These are phyloP conservation scores for Rhizomucor pusillus DNA, from an alignment of 371 early-diverging fungal species.

Conservation along the genomic window DNA sequence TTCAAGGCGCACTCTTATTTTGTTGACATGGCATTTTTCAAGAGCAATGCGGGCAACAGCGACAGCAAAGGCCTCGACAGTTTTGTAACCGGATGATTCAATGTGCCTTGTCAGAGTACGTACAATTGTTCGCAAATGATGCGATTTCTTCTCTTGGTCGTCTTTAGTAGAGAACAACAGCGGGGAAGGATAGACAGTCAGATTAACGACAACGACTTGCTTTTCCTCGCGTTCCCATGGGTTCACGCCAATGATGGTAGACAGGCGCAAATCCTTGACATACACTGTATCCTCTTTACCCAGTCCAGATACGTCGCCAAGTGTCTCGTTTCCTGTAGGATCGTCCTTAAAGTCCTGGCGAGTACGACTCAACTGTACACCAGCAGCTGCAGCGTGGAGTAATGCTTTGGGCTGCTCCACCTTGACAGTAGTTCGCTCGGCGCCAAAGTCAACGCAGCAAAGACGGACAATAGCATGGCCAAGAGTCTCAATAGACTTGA, in stretches of 20 bases:
- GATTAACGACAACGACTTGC: constrained; percentile 82
- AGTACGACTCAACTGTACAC: constrained; percentile 81
- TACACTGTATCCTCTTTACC: constrained; percentile 60
- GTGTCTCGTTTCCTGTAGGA: constrained; percentile 12
- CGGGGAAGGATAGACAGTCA: constrained; percentile 68
- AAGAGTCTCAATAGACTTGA: constrained; percentile 71
- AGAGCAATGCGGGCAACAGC: constrained; percentile 71
- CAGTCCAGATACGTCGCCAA: constrained; percentile 43
- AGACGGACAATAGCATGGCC: constrained; percentile 66
- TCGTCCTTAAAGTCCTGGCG: constrained; percentile 37
- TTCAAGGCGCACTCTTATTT: constrained; percentile 83
- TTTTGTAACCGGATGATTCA: constrained; percentile 77
- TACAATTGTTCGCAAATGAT: constrained; percentile 86
- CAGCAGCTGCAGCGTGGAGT: constrained; percentile 85
- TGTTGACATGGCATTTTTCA: constrained; percentile 78
- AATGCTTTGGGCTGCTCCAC: constrained; percentile 92
- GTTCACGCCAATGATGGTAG: constrained; percentile 92
- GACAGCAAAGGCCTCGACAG: constrained; percentile 80
- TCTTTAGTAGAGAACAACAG: constrained; percentile 44
- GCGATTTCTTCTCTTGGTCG: constrained; percentile 50
- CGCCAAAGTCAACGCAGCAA: constrained; percentile 58
- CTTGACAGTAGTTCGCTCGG: constrained; percentile 65
- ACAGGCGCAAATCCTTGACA: constrained; percentile 76
- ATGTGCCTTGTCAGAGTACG: constrained; percentile 67
- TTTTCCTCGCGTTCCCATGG: constrained; percentile 95